Base-by-base conservation (phyloP, 352 stramenopile genomes). In the Pilasporangium apinafurcum region DNA sequence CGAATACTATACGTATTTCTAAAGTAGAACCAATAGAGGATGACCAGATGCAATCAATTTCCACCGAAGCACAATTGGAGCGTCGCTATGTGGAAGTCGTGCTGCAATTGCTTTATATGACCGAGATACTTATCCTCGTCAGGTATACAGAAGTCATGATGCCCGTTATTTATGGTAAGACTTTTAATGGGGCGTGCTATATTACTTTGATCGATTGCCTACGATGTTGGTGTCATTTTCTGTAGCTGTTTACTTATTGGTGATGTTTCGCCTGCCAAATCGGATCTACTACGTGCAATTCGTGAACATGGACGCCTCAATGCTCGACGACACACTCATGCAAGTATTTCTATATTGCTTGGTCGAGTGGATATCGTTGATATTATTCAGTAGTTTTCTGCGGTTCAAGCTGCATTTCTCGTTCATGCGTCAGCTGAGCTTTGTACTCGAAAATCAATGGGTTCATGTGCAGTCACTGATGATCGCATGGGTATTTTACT, bases 91-190 rank as follows among this genome's bases (percentile, higher is more conserved):
- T n/a, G n/a, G n/a, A n/a, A n/a, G n/a, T n/a, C n/a, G 33, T 38
- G 35, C 59, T 68, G 4, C 37, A 56, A 16, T 46, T 65, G 10
- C 25, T 73, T 22, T 59, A 58, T 40, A 35, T 65, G 18, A 61
- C 37, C 4, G 59, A 73, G 33, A 67, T 67, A 29, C n/a, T 67
- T 5, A 27, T 64, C 14, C 38, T 69, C 3, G 44, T 57, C 18
- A 46, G 66, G 27, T 68, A 57, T 21, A 50, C 60, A 20, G 62
- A 73, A 52, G 48, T 73, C 6, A 27, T 66, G 10, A 47, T 65
- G 1, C 54, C 54, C 4, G 7, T 61, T 8, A 21, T 66, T 13
- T 67, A 73, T 30, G 40, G 59, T 75, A n/a, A n/a, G n/a, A n/a
- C n/a, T n/a, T n/a, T n/a, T n/a, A n/a, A n/a, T n/a, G n/a, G n/a